phyloP scores from a whole-genome alignment of 805 yeast species.

The Metschnikowia reukaufii region DNA sequence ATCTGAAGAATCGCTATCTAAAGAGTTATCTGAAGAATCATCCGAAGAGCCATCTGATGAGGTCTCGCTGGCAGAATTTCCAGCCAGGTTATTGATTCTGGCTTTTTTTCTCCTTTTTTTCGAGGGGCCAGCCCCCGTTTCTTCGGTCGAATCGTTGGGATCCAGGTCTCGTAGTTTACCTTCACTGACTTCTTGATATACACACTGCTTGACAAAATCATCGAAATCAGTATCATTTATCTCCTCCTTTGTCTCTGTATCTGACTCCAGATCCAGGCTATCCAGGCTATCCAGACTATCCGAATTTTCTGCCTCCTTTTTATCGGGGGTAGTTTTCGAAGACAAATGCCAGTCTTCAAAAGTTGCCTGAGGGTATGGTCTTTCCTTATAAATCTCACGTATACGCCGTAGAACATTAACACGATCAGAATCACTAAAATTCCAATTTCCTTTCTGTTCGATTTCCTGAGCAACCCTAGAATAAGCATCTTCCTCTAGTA shows the following conservation, averaged over 20 bases:
- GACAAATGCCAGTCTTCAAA: slow-evolving; percentile 18
- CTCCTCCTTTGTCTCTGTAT: background rate
- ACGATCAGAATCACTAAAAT: slow-evolving; percentile 14
- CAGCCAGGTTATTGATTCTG: background rate
- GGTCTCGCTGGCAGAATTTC: background rate
- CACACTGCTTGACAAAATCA: slow-evolving; percentile 3
- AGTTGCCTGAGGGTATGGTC: slow-evolving; percentile 16
- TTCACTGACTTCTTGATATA: slow-evolving; percentile 2
- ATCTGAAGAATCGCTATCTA: background rate
- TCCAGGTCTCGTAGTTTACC: background rate
- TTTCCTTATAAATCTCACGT: slow-evolving; percentile 10
- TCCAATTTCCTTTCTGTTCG: slow-evolving; percentile 11
- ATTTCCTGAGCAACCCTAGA: slow-evolving; percentile 5
- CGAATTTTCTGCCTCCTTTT: background rate
- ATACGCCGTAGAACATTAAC: slow-evolving; percentile 20
- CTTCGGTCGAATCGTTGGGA: background rate
- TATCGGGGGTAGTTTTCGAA: background rate
- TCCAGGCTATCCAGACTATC: background rate
- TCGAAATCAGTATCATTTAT: slow-evolving; percentile 5
- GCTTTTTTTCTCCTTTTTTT: background rate
- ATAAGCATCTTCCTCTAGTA: slow-evolving; percentile 9
- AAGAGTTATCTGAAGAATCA: background rate
- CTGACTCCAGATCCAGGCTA: background rate
- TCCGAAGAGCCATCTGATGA: background rate
- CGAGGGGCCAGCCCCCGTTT: slow-evolving; percentile 1